These are phyloP conservation scores for Guillardia theta DNA, from an alignment of 78 protist genomes.

Conservation along the genomic window DNA sequence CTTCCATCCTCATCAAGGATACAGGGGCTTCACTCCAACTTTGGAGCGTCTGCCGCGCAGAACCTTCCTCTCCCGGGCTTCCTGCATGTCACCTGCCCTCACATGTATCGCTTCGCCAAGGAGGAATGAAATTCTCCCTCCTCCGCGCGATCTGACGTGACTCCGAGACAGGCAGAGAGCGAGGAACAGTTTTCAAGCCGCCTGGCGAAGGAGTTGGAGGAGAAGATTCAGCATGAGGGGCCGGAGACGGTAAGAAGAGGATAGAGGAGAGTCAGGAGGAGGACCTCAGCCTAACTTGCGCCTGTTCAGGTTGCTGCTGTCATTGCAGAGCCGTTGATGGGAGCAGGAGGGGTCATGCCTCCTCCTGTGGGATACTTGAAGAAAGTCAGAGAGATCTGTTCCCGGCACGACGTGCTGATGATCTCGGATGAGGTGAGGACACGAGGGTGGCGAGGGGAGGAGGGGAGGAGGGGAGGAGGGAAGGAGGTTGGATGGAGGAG, in stretches of 20 bases:
- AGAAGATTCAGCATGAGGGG: background rate
- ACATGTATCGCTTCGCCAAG: background rate
- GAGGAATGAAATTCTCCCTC: background rate
- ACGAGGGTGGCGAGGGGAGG: no score
- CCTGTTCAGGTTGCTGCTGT: background rate
- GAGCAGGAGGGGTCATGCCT: background rate
- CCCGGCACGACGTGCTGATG: background rate
- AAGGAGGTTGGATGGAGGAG: no score
- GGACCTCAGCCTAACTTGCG: background rate
- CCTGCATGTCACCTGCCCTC: background rate
- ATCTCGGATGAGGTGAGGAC: background rate
- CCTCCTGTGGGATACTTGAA: background rate
- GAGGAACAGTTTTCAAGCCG: background rate
- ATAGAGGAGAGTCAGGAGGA: no score
- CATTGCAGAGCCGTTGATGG: slow-evolving; percentile 26
- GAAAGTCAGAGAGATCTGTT: background rate
- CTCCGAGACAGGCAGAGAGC: background rate
- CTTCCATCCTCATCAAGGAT: background rate
- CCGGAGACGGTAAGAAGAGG: background rate
- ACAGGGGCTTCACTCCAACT: background rate
- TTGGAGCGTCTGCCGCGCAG: background rate
- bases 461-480: no score
- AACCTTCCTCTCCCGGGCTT: slow-evolving; percentile 1
- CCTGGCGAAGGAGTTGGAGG: background rate
- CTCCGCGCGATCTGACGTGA: background rate